A percentile compares a stretch with the other conserved stretches of the same genome.
These are phyloP conservation scores for Saturnispora galanensis DNA, from an alignment of 805 yeast genomes.

Conservation along the genomic window DNA sequence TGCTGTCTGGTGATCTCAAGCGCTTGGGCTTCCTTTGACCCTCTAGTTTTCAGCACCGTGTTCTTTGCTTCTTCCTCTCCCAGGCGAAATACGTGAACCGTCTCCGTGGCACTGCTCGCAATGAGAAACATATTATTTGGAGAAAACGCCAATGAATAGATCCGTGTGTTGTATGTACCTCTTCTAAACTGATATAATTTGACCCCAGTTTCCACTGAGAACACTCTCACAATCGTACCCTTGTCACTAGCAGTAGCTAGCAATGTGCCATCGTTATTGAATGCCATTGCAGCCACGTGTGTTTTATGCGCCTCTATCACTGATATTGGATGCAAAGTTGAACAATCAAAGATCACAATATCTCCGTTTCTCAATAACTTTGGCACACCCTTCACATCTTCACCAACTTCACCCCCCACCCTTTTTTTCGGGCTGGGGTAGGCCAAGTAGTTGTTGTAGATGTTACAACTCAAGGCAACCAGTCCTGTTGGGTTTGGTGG, in stretches of 20 bases:
- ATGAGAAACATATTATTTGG: slow-evolving; percentile 63
- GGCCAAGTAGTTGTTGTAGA: slow-evolving; percentile 47
- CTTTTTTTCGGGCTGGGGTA: slow-evolving; percentile 35
- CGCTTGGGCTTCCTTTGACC: slow-evolving; percentile 9
- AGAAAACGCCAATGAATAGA: slow-evolving; percentile 74
- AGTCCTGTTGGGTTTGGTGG: slow-evolving; percentile 50
- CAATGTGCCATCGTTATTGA: slow-evolving; percentile 69
- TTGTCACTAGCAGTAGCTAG: slow-evolving; percentile 88
- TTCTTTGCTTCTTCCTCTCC: slow-evolving; percentile 37
- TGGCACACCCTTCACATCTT: too few species aligned
- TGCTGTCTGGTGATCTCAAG: slow-evolving; percentile 11
- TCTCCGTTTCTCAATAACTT: slow-evolving; percentile 43
- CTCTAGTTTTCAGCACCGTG: slow-evolving; percentile 14
- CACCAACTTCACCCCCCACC: too few species aligned
- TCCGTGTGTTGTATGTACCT: slow-evolving; percentile 83
- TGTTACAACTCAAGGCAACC: slow-evolving; percentile 48
- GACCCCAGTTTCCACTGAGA: slow-evolving; percentile 62
- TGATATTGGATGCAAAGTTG: slow-evolving; percentile 67
- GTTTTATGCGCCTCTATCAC: slow-evolving; percentile 87
- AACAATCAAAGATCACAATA: slow-evolving; percentile 73
- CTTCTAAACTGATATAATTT: slow-evolving; percentile 72
- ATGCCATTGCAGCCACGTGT: slow-evolving; percentile 57
- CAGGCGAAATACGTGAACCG: slow-evolving; percentile 83
- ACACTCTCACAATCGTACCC: slow-evolving; percentile 84
- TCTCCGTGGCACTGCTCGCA: slow-evolving; percentile 84